Evolutionary conservation across 257 asterid species (phyloP), one percentile per base, ranked within the genome.

Genomic region (Przewalskia tangutica): DNA sequence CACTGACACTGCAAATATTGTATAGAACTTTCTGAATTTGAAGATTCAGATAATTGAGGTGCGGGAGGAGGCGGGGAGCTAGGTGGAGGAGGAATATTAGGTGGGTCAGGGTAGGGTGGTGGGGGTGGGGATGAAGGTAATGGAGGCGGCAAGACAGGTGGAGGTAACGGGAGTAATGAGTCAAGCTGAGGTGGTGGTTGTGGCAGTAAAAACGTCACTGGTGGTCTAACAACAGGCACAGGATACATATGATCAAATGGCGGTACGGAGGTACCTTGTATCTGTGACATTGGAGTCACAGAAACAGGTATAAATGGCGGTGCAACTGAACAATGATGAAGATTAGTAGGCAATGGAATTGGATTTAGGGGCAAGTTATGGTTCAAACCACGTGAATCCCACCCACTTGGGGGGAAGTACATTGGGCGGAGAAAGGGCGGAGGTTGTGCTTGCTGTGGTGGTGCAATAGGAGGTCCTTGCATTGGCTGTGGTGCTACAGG

Each of bases 281-380:
- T 87, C 77, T 93, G 94, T 38, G 91, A 79, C 78, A 89, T 81
- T 54, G 97, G 97, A 81, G 96, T 89, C 86, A 90, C 98, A 81
- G 98, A 90, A 87, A 91, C 91, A 82, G 95, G 93, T 80, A 91
- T 46, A 90, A 91, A 92, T n/a, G 94, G 95, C 11, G 93, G 94
- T 63, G 89, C 92, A 63, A 85, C 89, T 80, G 87, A 81, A 90
- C 87, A 90, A 83, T 83, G 79, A 84, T 90, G 92, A 82, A 90
- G 81, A 83, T 71, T 86, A 82, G 80, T 77, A 70, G 90, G 90
- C 88, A 85, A 83, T 51, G 88, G 87, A 23, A 88, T 83, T 58
- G 89, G 86, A 56, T 86, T 89, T 63, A 85, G 86, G 78, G 87
- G 90, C 83, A 82, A 79, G 85, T 89, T 91, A 82, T 84, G 93